Evolutionary conservation across 768 basidiomycete species (phyloP).

Genomic region (Coprinopsis cinerea): DNA sequence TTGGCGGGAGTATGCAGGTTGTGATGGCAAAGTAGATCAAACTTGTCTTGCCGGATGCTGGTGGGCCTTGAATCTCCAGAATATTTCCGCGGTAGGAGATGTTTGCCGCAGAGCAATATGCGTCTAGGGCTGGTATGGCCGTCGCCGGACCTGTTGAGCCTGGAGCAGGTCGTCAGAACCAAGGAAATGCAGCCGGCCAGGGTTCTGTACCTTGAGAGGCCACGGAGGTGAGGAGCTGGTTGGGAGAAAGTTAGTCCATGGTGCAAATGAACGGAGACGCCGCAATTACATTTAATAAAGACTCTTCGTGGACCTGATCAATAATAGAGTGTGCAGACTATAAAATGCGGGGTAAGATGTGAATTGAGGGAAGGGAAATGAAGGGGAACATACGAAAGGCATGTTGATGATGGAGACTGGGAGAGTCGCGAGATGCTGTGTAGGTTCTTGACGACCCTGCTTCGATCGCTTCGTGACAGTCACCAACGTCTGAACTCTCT

Average conservation of each 20-base stretch:
- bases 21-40: constrained; percentile 63
- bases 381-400: too few species aligned
- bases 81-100: constrained; percentile 46
- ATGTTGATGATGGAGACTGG: too few species aligned
- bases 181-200: neutral
- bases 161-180: constrained; percentile 10
- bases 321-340: constrained; percentile 20
- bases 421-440: too few species aligned
- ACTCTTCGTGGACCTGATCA: constrained; percentile 29
- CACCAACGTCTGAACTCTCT: too few species aligned
- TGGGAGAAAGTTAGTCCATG: neutral
- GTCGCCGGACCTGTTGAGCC: constrained; percentile 21
- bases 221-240: constrained; percentile 41
- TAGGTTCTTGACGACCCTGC: too few species aligned
- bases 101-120: constrained; percentile 18
- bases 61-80: constrained; percentile 70
- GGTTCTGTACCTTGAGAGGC: constrained; percentile 28
- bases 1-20: constrained; percentile 49
- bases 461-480: too few species aligned
- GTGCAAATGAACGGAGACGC: neutral
- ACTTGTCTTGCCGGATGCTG: constrained; percentile 74
- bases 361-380: too few species aligned
- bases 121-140: constrained; percentile 29
- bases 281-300: constrained; percentile 24
- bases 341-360: too few species aligned